Percentiles rank a stretch among this genome's conserved stretches.
These are phyloP conservation scores for Tanozyma kutaoensis DNA, from an alignment of 805 yeast species.

Conservation along the genomic window DNA sequence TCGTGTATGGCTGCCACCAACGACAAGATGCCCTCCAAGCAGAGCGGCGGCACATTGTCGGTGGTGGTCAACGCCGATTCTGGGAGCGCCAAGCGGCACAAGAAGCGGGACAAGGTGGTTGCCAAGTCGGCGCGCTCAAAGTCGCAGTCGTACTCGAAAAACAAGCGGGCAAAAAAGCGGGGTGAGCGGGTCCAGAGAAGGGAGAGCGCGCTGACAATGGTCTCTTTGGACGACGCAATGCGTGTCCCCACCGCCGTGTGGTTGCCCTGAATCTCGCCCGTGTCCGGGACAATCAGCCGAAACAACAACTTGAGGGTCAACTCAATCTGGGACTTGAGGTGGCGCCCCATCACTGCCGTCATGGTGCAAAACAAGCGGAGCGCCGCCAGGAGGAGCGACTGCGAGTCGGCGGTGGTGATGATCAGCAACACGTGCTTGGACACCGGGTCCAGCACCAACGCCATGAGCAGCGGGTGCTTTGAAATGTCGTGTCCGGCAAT, in stretches of 20 bases:
- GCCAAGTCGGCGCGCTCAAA: conserved; percentile 75
- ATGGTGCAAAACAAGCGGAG: conserved; percentile 65
- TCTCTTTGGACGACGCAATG: conserved; percentile 49
- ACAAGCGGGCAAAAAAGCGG: conserved; percentile 58
- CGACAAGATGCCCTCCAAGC: conserved; percentile 75
- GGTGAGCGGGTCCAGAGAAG: conserved; percentile 75
- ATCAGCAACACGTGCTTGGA: conserved; percentile 76
- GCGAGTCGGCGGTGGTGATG: conserved; percentile 61
- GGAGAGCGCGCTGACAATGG: conserved; percentile 73
- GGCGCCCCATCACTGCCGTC: conserved; percentile 48
- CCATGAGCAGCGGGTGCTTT: conserved; percentile 50
- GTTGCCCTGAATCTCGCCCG: conserved; percentile 4
- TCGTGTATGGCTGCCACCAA: conserved; percentile 52
- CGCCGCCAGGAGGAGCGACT: conserved; percentile 60
- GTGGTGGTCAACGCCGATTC: conserved; percentile 73
- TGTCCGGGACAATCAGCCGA: conserved; percentile 35
- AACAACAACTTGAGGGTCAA: conserved; percentile 53
- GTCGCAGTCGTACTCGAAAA: conserved; percentile 82
- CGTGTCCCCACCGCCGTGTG: conserved; percentile 9
- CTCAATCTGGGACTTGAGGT: conserved; percentile 73
- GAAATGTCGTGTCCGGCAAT: conserved; percentile 55
- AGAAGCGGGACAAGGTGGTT: conserved; percentile 47
- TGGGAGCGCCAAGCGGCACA: conserved; percentile 72
- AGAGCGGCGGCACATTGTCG: conserved; percentile 82
- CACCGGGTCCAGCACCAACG: conserved; percentile 63